Evolutionary conservation across 768 basidiomycete species (phyloP).

Genomic region (Phylloporus sp.): DNA sequence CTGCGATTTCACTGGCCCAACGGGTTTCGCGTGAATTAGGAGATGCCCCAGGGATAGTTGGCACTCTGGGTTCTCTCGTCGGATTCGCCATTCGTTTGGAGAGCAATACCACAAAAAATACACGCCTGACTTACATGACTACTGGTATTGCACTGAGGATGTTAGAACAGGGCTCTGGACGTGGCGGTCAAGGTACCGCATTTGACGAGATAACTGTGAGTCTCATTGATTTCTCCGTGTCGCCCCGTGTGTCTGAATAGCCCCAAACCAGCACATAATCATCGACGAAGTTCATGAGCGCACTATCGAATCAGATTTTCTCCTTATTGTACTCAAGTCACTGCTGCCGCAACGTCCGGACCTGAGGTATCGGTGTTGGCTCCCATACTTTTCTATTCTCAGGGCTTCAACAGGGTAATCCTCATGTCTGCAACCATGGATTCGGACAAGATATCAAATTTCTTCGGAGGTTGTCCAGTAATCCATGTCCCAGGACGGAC

Average conservation of each 20-base stretch:
- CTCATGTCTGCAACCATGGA: slow-evolving; percentile 98
- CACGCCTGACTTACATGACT: slow-evolving; percentile 80
- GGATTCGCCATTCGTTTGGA: slow-evolving; percentile 95
- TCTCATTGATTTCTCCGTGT: slow-evolving; percentile 5
- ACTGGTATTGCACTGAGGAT: slow-evolving; percentile 95
- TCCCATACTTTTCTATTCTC: slow-evolving; percentile 1
- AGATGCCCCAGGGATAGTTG: slow-evolving; percentile 74
- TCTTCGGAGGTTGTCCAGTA: slow-evolving; percentile 83
- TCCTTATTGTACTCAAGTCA: slow-evolving; percentile 88
- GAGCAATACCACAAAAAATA: slow-evolving; percentile 76
- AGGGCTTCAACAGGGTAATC: slow-evolving; percentile 56
- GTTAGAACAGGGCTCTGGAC: slow-evolving; percentile 83
- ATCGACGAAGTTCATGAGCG: slow-evolving; percentile 99
- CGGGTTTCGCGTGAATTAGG: slow-evolving; percentile 91
- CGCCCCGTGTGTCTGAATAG: background rate
- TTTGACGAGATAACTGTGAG: slow-evolving; percentile 94
- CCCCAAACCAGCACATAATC: slow-evolving; percentile 70
- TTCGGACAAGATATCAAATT: slow-evolving; percentile 81
- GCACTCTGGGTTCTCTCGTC: slow-evolving; percentile 73
- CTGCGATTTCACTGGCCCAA: slow-evolving; percentile 92
- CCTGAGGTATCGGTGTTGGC: slow-evolving; percentile 58
- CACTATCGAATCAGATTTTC: slow-evolving; percentile 95
- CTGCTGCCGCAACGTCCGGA: slow-evolving; percentile 72
- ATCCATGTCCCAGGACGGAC: slow-evolving; percentile 91
- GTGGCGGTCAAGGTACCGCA: slow-evolving; percentile 66